A percentile compares a stretch with the other conserved stretches of the same genome.
Conservation (phyloP, 2,329 filamentous ascomycete species). For the Neofusicoccum umdonicola region DNA sequence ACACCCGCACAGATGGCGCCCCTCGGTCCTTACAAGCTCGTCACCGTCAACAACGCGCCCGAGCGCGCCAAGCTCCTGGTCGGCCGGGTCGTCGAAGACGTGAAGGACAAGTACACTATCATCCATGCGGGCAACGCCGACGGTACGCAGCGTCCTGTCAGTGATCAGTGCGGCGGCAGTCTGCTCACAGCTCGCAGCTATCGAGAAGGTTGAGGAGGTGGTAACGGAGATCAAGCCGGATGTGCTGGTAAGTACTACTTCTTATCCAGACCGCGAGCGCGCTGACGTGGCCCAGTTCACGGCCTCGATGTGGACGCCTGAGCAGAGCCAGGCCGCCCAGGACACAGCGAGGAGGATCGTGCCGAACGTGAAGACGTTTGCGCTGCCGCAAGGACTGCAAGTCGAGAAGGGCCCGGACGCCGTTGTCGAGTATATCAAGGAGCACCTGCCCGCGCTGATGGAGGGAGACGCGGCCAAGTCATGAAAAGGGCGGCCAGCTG, state of each 20-base stretch:
- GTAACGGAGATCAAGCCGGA: conserved; percentile 55
- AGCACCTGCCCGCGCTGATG: conserved; percentile 38
- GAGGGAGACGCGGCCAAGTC: conserved; percentile 16
- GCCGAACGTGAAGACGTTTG: conserved; percentile 52
- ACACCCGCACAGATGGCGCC: conserved; percentile 3
- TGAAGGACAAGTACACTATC: conserved; percentile 65
- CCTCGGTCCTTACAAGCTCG: conserved; percentile 58
- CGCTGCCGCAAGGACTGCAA: conserved; percentile 55
- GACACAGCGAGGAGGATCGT: conserved; percentile 44
- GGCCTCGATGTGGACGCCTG: conserved; percentile 58
- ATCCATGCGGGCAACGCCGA: conserved; percentile 61
- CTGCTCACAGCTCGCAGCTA: conserved; percentile 35
- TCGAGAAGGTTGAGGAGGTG: conserved; percentile 51
- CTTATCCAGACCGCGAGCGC: neutral
- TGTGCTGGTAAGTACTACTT: conserved; percentile 47
- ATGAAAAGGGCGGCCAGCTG: neutral
- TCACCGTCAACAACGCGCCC: conserved; percentile 67
- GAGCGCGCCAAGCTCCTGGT: conserved; percentile 63
- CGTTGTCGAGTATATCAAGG: conserved; percentile 53
- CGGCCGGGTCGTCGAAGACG: conserved; percentile 58
- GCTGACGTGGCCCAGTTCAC: conserved; percentile 50
- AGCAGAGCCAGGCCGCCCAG: conserved; percentile 49
- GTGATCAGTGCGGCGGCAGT: neutral
- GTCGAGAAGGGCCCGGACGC: conserved; percentile 54
- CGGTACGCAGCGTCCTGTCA: conserved; percentile 43